Base-by-base conservation (phyloP, 805 yeast species). In the Zygosaccharomyces pseudorouxii region DNA sequence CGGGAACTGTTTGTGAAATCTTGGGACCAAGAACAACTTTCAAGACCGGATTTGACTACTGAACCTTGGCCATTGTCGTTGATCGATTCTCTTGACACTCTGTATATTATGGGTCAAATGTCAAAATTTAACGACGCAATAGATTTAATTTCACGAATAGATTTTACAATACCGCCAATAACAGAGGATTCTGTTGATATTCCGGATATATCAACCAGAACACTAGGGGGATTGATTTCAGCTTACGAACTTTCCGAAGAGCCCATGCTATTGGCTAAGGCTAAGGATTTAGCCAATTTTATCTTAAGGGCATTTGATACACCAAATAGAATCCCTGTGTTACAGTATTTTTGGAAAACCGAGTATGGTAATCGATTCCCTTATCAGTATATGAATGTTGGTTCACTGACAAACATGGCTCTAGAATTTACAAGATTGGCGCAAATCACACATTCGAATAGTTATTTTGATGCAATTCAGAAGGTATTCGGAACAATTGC, bases 221-320 rank as follows among this genome's bases (percentile, higher is more conserved):
- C 72, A 37, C 64, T 80, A 10, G 84, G 82, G 5, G 82, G 84
- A 0, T 59, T 80, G 7, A 46, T 80, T 8, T 65, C 79, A 2
- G 80, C 78, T 0, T 79, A 75, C 52, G 82, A 80, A 39, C 57
- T 80, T 29, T 71, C 80, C 1, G 49, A 60, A 31, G 49, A 71
- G 0, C 62, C 72, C 12, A 57, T 76, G 6, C 49, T 67, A 5
- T 47, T 67, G 7, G 42, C 39, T 1, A 69, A 72, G 51, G 78
- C 81, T 1, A 63, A 63, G 22, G 73, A 75, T 23, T 57, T 79
- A 12, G 83, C 75, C 1, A 75, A 76, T 42, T 66, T 78, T 46
- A 59, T 79, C 29, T 55, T 80, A 55, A 76, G 78, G 19, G 74
- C 82, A 0, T 80, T 78, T 55, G 84, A 80, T 53, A 79, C 84